phyloP scores from a whole-genome alignment of 257 asterid species.

The Nicotiana undulata region DNA sequence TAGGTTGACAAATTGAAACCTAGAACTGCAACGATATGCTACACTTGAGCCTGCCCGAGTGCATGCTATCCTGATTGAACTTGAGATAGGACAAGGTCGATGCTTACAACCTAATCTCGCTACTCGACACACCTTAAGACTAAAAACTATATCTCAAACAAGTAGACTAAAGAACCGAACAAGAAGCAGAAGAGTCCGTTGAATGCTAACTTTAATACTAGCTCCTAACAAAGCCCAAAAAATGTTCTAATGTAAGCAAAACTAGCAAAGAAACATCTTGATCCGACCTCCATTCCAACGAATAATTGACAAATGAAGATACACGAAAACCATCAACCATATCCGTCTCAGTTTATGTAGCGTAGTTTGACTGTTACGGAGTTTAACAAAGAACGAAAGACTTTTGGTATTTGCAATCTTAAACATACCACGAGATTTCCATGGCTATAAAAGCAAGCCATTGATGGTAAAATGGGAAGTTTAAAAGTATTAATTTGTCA shows the following conservation, averaged over 20 bases:
- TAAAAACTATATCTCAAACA: background rate
- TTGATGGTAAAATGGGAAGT: background rate
- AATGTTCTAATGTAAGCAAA: background rate
- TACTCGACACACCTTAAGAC: background rate
- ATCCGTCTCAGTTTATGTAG: background rate
- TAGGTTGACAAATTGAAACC: background rate
- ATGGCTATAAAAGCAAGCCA: background rate
- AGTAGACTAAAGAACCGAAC: no score
- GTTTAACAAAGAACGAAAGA: background rate
- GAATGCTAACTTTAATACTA: no score
- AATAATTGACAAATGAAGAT: background rate
- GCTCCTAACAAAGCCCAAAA: no score
- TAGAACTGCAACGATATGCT: background rate
- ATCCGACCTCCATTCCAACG: background rate
- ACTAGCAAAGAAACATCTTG: background rate
- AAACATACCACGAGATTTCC: background rate
- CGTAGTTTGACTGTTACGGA: background rate
- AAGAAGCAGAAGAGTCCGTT: no score
- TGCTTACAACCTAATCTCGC: background rate
- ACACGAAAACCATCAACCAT: background rate
- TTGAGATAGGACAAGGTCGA: background rate
- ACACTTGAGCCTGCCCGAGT: background rate
- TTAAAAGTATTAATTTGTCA: background rate
- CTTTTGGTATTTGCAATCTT: background rate
- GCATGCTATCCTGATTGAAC: background rate